A percentile compares a stretch with the other conserved stretches of the same genome.
Conservation (phyloP, 495 filamentous ascomycete genomes). For the Daldinia vernicosa region DNA sequence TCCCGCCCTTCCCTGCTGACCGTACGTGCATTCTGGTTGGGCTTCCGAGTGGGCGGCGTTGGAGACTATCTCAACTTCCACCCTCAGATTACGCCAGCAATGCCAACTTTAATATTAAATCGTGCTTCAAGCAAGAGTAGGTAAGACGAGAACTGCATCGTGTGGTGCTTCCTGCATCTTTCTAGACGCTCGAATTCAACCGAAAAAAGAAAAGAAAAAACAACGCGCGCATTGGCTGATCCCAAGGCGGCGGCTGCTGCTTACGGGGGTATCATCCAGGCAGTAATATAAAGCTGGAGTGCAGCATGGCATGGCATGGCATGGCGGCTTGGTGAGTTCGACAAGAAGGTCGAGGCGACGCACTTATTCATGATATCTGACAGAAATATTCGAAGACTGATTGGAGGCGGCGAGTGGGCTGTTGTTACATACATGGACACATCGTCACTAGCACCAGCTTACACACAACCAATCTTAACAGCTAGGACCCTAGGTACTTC, state of each 20-base stretch:
- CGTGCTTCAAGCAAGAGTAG: neutral
- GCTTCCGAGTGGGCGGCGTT: conserved; percentile 7
- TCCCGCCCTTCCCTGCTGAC: conserved; percentile 23
- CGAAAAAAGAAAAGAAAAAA: too few relatives aligned
- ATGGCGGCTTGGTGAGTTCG: neutral
- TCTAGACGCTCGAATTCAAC: conserved; percentile 5
- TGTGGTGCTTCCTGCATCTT: conserved; percentile 14
- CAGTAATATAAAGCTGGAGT: conserved; percentile 5
- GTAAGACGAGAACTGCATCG: neutral
- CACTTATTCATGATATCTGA: conserved; percentile 7
- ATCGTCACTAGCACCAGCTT: conserved; percentile 17
- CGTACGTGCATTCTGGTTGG: conserved; percentile 8
- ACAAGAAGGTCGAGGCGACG: neutral
- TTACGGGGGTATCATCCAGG: conserved; percentile 3
- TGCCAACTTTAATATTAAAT: conserved; percentile 10
- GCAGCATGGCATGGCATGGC: neutral
- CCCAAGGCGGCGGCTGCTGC: neutral
- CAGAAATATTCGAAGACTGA: conserved; percentile 12
- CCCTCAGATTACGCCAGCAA: conserved; percentile 33
- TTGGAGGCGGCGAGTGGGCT: neutral
- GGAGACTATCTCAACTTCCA: conserved; percentile 23
- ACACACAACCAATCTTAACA: conserved; percentile 7
- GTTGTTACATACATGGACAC: neutral
- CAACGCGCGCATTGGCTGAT: conserved; percentile 14
- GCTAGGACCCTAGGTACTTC: neutral